Conservation (phyloP, 257 asterid species). For the Eustoma russellianum region DNA sequence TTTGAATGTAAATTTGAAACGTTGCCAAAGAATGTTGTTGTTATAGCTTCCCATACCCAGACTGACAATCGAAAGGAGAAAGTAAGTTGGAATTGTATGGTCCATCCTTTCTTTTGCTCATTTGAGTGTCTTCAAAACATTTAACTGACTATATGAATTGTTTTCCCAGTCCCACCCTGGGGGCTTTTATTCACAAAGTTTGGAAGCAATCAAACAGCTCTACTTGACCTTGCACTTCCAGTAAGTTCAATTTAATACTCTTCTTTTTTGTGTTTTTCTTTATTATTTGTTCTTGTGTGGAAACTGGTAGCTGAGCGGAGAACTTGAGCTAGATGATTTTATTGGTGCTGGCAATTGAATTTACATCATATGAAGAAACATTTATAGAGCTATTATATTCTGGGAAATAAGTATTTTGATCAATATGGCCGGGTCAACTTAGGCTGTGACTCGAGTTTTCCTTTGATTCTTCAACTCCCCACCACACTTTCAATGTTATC, state of each 20-base stretch:
- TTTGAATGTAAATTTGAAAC: slow-evolving; percentile 65
- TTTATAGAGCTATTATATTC: no score
- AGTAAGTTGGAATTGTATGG: slow-evolving; percentile 32
- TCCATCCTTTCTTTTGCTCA: slow-evolving; percentile 2
- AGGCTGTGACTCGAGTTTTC: no score
- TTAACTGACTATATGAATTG: not conserved
- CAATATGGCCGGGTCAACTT: no score
- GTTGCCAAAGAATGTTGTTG: slow-evolving; percentile 65
- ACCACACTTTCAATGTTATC: no score
- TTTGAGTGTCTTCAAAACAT: slow-evolving; percentile 1
- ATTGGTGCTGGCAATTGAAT: no score
- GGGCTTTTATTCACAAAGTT: slow-evolving; percentile 76
- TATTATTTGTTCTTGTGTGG: not conserved
- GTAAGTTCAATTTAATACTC: slow-evolving; percentile 29
- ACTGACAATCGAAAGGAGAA: slow-evolving; percentile 82
- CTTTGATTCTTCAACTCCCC: no score
- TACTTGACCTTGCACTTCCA: slow-evolving; percentile 89
- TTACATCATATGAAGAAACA: no score
- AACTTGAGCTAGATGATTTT: no score
- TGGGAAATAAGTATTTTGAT: no score
- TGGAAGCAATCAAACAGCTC: slow-evolving; percentile 86
- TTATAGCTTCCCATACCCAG: slow-evolving; percentile 78
- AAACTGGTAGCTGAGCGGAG: no score
- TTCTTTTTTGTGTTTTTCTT: not conserved
- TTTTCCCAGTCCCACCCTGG: slow-evolving; percentile 66